A percentile compares a stretch with the other conserved stretches of the same genome.
These are phyloP conservation scores for Hypocrella siamensis DNA, from an alignment of 2,329 filamentous ascomycete genomes.

Conservation along the genomic window DNA sequence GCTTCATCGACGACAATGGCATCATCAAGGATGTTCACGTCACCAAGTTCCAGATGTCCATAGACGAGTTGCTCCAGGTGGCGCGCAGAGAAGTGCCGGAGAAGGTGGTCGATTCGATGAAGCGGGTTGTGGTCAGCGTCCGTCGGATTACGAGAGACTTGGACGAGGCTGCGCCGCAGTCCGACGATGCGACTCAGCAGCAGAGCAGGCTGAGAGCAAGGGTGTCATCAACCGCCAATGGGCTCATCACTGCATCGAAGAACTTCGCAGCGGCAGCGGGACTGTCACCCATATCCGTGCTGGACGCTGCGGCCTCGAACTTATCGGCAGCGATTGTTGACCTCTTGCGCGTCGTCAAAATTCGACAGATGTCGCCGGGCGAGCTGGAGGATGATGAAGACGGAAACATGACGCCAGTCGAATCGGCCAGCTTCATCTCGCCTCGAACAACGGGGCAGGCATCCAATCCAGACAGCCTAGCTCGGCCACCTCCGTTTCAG, in stretches of 20 bases:
- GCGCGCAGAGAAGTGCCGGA: conserved; percentile 61
- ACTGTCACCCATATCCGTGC: conserved; percentile 77
- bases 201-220: conserved; percentile 60
- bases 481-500: conserved; percentile 40
- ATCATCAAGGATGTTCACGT: conserved; percentile 83
- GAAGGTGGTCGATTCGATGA: conserved; percentile 72
- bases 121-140: conserved; percentile 66
- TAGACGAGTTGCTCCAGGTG: conserved; percentile 74
- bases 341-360: conserved; percentile 69
- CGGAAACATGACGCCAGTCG: conserved; percentile 46
- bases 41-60: conserved; percentile 85
- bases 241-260: conserved; percentile 85
- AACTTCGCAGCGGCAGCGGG: conserved; percentile 75
- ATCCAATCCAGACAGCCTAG: conserved; percentile 23
- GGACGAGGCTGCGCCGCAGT: conserved; percentile 37
- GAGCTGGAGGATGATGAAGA: conserved; percentile 71
- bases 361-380: conserved; percentile 56
- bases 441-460: conserved; percentile 28
- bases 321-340: conserved; percentile 76
- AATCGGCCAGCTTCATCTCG: conserved; percentile 54
- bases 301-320: conserved; percentile 88
- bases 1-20: conserved; percentile 55
- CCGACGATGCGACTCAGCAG: conserved; percentile 38
- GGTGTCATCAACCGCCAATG: conserved; percentile 88
- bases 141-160: conserved; percentile 76